These are phyloP conservation scores for Rhodosporidiobolus sp. DNA, from an alignment of 768 basidiomycete species.

Conservation along the genomic window DNA sequence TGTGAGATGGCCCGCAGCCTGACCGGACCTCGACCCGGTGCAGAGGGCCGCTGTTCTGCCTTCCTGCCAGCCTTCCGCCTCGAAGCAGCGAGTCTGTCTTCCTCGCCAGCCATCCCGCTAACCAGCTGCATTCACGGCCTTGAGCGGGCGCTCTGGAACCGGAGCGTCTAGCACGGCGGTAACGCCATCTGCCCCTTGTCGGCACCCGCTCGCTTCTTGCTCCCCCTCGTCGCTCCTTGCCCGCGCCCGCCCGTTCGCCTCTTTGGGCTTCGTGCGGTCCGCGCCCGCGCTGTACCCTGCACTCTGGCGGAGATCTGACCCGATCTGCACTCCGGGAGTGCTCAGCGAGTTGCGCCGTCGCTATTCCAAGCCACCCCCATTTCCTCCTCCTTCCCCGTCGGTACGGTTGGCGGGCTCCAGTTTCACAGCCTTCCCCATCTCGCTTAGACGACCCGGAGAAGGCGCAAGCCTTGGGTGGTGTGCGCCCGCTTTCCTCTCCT, in stretches of 20 bases:
- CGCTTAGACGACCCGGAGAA: background rate
- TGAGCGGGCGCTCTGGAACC: no score
- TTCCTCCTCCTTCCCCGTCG: background rate
- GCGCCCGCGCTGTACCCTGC: background rate
- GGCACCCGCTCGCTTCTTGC: background rate
- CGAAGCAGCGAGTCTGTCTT: no score
- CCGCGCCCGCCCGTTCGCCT: background rate
- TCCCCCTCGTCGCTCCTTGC: background rate
- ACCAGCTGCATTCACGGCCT: no score
- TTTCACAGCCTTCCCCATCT: slow-evolving; percentile 2
- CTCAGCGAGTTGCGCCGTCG: background rate
- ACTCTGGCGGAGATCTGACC: background rate
- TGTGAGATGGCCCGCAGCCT: no score
- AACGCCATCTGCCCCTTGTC: no score
- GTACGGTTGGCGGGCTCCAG: background rate
- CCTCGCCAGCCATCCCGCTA: no score
- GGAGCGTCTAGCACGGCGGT: no score
- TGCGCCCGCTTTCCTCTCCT: background rate
- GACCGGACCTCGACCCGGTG: no score
- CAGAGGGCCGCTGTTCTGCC: no score
- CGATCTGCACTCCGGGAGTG: background rate
- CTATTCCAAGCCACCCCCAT: background rate
- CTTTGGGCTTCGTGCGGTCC: background rate
- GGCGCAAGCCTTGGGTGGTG: background rate
- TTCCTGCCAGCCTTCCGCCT: no score